phyloP scores from a whole-genome alignment of 2,329 filamentous ascomycete genomes.

The Kalmusia sp. region DNA sequence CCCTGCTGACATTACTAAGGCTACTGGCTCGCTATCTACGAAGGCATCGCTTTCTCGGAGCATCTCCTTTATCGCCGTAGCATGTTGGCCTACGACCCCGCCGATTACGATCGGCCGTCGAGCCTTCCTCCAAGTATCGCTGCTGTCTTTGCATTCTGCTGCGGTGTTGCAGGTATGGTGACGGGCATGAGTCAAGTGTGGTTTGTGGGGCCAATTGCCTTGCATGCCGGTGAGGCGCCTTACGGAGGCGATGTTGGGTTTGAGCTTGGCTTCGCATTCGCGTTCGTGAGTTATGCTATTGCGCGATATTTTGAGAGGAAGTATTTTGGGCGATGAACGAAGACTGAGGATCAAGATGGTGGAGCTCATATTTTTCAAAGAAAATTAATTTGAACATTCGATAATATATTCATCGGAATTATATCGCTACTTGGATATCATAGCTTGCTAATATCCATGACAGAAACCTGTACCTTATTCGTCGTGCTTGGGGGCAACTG shows the following conservation, averaged over 20 bases:
- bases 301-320: constrained; percentile 12
- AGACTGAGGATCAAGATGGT: too few species aligned
- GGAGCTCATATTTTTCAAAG: too few species aligned
- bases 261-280: constrained; percentile 70
- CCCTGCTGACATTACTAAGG: constrained; percentile 45
- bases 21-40: constrained; percentile 80
- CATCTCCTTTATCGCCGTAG: constrained; percentile 73
- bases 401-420: too few species aligned
- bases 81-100: constrained; percentile 65
- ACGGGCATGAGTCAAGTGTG: constrained; percentile 75
- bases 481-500: constrained; percentile 40
- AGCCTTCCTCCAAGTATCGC: constrained; percentile 70
- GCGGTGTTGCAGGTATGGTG: constrained; percentile 70
- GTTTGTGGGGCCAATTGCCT: constrained; percentile 71
- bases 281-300: constrained; percentile 11
- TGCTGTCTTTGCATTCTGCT: constrained; percentile 67
- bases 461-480: constrained; percentile 39
- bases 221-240: constrained; percentile 59
- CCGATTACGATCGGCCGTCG: constrained; percentile 63
- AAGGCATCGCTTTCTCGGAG: constrained; percentile 69
- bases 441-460: constrained; percentile 40
- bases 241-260: constrained; percentile 68
- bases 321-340: constrained; percentile 10
- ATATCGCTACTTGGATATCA: too few species aligned
- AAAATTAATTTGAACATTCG: too few species aligned